Base-by-base conservation (phyloP, 257 asterid genomes). In the Solanum peruvianum region DNA sequence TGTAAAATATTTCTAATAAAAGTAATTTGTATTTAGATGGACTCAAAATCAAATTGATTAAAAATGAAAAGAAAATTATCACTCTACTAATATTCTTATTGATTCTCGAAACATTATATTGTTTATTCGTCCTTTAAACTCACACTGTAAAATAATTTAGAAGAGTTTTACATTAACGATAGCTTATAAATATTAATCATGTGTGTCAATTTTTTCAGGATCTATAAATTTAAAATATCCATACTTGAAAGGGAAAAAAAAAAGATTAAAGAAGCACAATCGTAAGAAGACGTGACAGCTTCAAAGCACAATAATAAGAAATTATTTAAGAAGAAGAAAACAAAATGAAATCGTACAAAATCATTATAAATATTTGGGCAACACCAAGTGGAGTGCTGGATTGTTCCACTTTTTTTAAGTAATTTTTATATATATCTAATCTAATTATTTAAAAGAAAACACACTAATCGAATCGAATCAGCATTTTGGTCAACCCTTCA, bases 401-500 rank as follows among this genome's bases (percentile, higher is more conserved):
- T 88, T 83, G 89, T 88, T 85, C 86, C 88, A 88, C 23, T 86
- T 15, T 84, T 77, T 56, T 75, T 37, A 37, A 49, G 44, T 66
- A 66, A 47, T 49, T 76, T 76, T 4, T 78, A 45, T 66, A 67
- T 27, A 66, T 41, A 41, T 41, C 10, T 47, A 29, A 37, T 21
- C 47, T 35, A 72, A 71, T 71, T 70, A 23, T 18, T 56, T 56
- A 56, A 56, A 56, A 56, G 64, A 62, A n/a, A 62, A 62, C n/a
- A 62, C 14, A 62, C 25, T 44, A 44, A 47, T 80, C 20, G 14
- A 80, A 80, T 80, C 67, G 66, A 62, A 87, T 42, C 23, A 49
- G 44, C 88, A 70, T 83, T 25, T 71, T 88, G 89, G 94, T 92
- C 93, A 93, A 91, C 96, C 89, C 87, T 87, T n/a, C 6, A 70